Percentiles rank a stretch among this genome's conserved stretches.
Evolutionary conservation across 139 green algal genomes (phyloP).

Genomic region (Pedinophyceae sp.): DNA sequence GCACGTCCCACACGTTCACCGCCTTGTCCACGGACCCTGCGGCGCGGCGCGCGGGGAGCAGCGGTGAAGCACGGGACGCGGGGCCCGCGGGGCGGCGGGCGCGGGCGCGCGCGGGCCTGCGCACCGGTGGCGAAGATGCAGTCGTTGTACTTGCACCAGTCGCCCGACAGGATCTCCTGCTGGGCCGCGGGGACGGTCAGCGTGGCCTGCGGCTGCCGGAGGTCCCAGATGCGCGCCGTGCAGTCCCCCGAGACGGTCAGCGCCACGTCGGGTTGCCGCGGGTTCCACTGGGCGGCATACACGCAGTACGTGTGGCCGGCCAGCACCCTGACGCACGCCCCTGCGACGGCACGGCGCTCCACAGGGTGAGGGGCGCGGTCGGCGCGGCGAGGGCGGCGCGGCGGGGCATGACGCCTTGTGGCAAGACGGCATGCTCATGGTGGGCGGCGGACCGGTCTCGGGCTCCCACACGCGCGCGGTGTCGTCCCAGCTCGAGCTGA

Average conservation of each 20-base stretch:
- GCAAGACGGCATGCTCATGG: too few relatives aligned
- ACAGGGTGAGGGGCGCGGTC: too few relatives aligned
- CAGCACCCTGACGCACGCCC: too few relatives aligned
- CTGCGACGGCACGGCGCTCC: too few relatives aligned
- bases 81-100: too few relatives aligned
- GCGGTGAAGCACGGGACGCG: slow-evolving; percentile 13
- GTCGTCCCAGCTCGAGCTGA: slow-evolving; percentile 87
- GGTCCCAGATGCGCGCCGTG: slow-evolving; percentile 67
- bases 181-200: slow-evolving; percentile 41
- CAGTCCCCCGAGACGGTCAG: slow-evolving; percentile 17
- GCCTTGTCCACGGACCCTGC: slow-evolving; percentile 87
- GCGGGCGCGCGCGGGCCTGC: too few relatives aligned
- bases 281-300: slow-evolving; percentile 78
- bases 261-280: slow-evolving; percentile 26
- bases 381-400: too few relatives aligned
- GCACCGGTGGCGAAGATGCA: slow-evolving; percentile 71
- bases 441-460: too few relatives aligned
- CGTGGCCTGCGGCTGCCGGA: slow-evolving; percentile 48
- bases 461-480: slow-evolving; percentile 85
- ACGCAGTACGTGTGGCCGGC: slow-evolving; percentile 88
- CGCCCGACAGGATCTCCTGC: slow-evolving; percentile 28
- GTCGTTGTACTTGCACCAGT: slow-evolving; percentile 98
- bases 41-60: too few relatives aligned
- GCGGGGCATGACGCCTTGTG: too few relatives aligned
- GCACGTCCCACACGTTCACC: slow-evolving; percentile 50